phyloP scores from a whole-genome alignment of 371 early-diverging fungal genomes.

The Mortierella sp. region DNA sequence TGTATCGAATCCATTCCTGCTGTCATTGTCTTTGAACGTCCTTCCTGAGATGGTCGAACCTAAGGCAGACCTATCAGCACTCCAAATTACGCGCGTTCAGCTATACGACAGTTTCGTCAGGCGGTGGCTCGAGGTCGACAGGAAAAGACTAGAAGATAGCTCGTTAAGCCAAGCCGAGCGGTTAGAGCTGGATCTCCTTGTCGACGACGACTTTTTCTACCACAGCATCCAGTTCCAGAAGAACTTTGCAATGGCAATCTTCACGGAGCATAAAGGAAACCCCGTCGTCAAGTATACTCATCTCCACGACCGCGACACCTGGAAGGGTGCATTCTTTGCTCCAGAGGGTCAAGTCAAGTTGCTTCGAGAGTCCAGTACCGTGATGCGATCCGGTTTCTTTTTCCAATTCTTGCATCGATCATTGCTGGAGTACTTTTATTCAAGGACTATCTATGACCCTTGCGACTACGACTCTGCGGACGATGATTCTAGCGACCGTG shows the following conservation, averaged over 20 bases:
- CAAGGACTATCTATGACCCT: background rate
- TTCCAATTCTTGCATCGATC: background rate
- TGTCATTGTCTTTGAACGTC: background rate
- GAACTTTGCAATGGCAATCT: background rate
- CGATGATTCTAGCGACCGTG: background rate
- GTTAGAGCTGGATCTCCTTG: background rate
- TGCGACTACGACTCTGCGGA: background rate
- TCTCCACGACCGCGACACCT: background rate
- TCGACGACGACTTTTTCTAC: background rate
- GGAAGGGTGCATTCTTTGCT: background rate
- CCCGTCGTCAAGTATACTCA: background rate
- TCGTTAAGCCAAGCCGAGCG: background rate
- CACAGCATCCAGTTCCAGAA: background rate
- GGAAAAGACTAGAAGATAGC: background rate
- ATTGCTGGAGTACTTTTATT: constrained; percentile 5
- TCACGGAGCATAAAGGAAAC: background rate
- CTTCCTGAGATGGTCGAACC: background rate
- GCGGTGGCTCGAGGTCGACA: background rate
- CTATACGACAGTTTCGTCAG: background rate
- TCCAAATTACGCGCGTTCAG: background rate
- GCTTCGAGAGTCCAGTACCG: background rate
- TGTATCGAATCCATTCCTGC: constrained; percentile 15
- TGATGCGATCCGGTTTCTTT: background rate
- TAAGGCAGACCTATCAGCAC: background rate
- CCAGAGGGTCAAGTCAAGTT: background rate